Percentiles rank a stretch among this genome's conserved stretches.
Evolutionary conservation across 257 asterid species (phyloP).

Genomic region (Solanum dulcamara): DNA sequence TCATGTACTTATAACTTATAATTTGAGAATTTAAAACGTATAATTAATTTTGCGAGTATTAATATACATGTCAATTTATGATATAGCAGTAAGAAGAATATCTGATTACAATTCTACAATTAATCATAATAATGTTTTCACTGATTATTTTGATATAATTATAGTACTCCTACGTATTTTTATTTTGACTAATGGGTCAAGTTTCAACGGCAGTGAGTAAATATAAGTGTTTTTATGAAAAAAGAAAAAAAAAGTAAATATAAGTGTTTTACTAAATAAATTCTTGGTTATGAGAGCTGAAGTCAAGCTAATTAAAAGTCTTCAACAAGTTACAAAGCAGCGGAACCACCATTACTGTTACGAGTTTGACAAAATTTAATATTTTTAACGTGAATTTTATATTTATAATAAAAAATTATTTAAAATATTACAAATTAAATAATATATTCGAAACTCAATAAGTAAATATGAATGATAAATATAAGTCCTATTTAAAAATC

Average conservation of each 20-base stretch:
- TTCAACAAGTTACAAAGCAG: not conserved
- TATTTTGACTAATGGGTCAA: no score
- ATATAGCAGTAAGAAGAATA: no score
- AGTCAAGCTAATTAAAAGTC: not conserved
- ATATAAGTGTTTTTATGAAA: no score
- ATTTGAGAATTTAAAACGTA: not conserved
- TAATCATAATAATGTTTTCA: not conserved
- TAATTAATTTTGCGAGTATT: not conserved
- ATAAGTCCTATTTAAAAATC: no score
- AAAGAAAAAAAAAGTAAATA: no score
- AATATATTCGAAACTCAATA: no score
- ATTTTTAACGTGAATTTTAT: not conserved
- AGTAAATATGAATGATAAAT: no score
- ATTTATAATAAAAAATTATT: no score
- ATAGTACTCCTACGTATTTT: no score
- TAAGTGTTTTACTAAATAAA: not conserved
- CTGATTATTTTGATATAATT: not conserved
- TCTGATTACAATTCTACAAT: not conserved
- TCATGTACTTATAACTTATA: not conserved
- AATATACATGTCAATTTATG: no score
- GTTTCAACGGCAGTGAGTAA: no score
- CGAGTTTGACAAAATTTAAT: not conserved
- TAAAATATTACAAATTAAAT: no score
- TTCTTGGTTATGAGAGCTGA: not conserved
- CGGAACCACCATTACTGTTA: not conserved